Base-by-base conservation (phyloP, 495 filamentous ascomycete genomes). In the Aspergillus bridgeri region DNA sequence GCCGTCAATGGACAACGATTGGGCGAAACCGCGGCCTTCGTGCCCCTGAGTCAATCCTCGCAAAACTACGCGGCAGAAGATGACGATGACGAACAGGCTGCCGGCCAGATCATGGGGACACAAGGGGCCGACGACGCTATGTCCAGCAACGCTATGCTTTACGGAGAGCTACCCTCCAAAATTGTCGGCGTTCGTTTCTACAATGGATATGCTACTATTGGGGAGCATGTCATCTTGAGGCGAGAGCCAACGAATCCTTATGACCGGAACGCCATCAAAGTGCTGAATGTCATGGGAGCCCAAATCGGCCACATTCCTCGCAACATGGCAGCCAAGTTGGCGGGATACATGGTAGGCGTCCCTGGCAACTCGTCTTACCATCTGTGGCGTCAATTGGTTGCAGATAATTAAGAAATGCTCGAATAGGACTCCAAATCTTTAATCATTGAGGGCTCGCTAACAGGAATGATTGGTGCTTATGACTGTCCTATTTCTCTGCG, bases 111-210 rank as follows among this genome's bases (percentile, higher is more conserved):
- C 8, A 66, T 67, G 21, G 62, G 62, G 7, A 73, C 58, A 21
- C 76, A 80, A 57, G 75, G 69, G n/a, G 61, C 51, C 17, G 77
- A 75, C 49, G 79, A 79, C 44, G 73, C 80, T 24, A 74, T 75
- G 5, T 47, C 66, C 24, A 69, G 69, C 3, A 65, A 50, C 11
- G 71, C 68, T 18, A 77, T 85, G 57, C 69, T 79, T 27, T 88
- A 86, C 55, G 85, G 72, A 53, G 47, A 66, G 48, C 11, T 68
- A 66, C 71, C 81, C 7, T 80, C 76, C 13, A 92, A 92, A 59
- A 87, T 94, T 48, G 92, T 96, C 0, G 92, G 92, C 5, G 79
- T 91, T 13, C 80, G 86, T 51, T 96, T 85, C 68, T 97, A 97
- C 69, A 74, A 66, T 23, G 91, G 90, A 5, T 65, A 82, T 56